Base-by-base conservation (phyloP, 1,139 yeast genomes). In the Candida smagusa region DNA sequence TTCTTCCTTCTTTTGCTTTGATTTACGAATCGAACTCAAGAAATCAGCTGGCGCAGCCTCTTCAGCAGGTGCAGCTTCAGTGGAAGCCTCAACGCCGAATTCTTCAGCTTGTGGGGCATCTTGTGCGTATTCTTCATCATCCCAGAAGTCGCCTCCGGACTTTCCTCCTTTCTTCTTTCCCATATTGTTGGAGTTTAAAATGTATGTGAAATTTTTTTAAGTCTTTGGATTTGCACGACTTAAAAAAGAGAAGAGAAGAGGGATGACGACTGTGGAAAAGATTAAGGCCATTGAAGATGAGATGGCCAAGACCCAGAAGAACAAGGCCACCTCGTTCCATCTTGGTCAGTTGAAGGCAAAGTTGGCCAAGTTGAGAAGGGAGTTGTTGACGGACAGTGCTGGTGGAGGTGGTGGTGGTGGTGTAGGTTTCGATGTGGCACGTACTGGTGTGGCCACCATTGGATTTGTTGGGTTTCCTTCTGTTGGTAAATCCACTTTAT, bases 391-490 rank as follows among this genome's bases (percentile, higher is more conserved):
- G 9, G 95, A 89, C 45, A 73, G 90, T 6, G 63, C 84, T 21
- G 74, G 87, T 1, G 72, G 74, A 31, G 95, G 97, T 29, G 96
- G 96, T 35, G 95, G 95, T 42, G 90, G 84, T 34, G 92, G 88
- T 37, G 79, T 77, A 19, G 98, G 98, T 4, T 92, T 92, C 63
- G 99, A 92, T 67, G 98, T 94, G 30, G 95, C 96, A 9, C 79
- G 97, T 63, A 90, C 97, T 0, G 98, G 98, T 65, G 96, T 86
- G 7, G 97, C 97, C 5, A 81, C 95, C 6, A 94, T 92, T 39
- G 98, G 98, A 11, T 90, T 90, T 59, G 96, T 92, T 36, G 99
- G 99, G 9, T 92, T 92, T 60, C 98, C 98, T 1, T 89, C 97
- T 1, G 98, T 92, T n/a, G 98, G 98, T 41, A 94, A 92, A 57